Conservation (phyloP, 2,329 filamentous ascomycete genomes). For the Aspergillus pseudonomiae region DNA sequence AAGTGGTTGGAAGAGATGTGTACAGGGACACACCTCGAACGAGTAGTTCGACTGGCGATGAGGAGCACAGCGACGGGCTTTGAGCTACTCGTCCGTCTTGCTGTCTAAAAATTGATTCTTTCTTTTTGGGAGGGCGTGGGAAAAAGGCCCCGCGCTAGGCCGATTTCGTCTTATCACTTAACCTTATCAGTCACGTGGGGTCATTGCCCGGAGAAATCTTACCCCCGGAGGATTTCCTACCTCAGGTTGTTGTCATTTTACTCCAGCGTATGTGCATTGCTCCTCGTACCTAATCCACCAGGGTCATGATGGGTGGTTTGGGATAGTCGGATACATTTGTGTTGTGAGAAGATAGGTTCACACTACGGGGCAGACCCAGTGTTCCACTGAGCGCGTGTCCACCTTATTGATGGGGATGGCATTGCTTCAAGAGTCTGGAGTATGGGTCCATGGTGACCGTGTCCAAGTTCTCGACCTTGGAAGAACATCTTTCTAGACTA, state of each 20-base stretch:
- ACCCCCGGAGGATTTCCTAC: neutral
- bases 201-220: conserved; percentile 2
- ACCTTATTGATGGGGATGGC: neutral
- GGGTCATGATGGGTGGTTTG: neutral
- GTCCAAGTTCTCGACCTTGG: neutral
- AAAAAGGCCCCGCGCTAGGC: conserved; percentile 30
- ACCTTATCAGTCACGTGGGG: conserved; percentile 28
- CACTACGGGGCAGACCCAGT: conserved; percentile 1
- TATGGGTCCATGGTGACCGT: neutral
- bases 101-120: conserved; percentile 22
- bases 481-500: neutral
- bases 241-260: conserved; percentile 5
- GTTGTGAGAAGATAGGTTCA: neutral
- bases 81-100: conserved; percentile 24
- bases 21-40: conserved; percentile 23
- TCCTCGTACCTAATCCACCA: neutral
- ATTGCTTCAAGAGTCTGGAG: neutral
- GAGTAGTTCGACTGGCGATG: conserved; percentile 21
- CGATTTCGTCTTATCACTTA: conserved; percentile 28
- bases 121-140: conserved; percentile 16
- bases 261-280: neutral
- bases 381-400: neutral
- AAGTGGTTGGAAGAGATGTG: conserved; percentile 18
- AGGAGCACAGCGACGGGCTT: conserved; percentile 21
- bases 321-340: neutral